These are phyloP conservation scores for Blakeslea trispora DNA, from an alignment of 371 early-diverging fungal species.

Conservation along the genomic window DNA sequence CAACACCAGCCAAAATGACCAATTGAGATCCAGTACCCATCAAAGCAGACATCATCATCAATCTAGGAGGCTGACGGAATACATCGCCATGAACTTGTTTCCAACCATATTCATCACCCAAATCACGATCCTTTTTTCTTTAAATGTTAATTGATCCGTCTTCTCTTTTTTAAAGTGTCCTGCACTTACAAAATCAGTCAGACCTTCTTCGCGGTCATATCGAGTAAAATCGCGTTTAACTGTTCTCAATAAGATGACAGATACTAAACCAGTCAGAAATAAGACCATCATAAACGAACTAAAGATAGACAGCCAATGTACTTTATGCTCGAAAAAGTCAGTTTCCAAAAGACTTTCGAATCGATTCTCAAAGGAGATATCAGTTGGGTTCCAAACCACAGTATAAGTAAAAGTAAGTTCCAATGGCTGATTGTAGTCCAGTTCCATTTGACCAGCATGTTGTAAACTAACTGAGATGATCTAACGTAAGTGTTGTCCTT, in stretches of 20 bases:
- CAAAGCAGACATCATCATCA: conserved; percentile 69
- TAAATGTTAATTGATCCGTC: not conserved
- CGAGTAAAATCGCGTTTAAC: conserved; percentile 78
- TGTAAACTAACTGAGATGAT: conserved; percentile 57
- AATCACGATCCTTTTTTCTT: conserved; percentile 74
- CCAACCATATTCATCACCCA: conserved; percentile 91
- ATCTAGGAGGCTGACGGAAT: conserved; percentile 75
- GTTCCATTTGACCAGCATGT: conserved; percentile 39
- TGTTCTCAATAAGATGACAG: conserved; percentile 72
- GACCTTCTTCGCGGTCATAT: conserved; percentile 76
- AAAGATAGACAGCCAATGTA: conserved; percentile 87
- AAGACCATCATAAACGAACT: conserved; percentile 87
- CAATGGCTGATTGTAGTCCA: conserved; percentile 27
- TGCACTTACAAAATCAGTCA: conserved; percentile 68
- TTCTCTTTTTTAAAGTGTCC: not conserved
- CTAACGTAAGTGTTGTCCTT: too few species aligned
- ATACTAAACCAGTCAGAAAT: conserved; percentile 77
- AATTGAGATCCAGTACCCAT: conserved; percentile 80
- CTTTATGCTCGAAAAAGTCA: conserved; percentile 80
- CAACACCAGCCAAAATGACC: conserved; percentile 58
- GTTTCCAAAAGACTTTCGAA: conserved; percentile 74
- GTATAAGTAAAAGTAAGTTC: conserved; percentile 75
- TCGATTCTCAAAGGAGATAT: conserved; percentile 60
- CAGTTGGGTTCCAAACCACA: conserved; percentile 64
- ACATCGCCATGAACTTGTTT: conserved; percentile 90